Evolutionary conservation across 129 eudicot genomes (phyloP).

Genomic region (Pulicaria dysenterica): DNA sequence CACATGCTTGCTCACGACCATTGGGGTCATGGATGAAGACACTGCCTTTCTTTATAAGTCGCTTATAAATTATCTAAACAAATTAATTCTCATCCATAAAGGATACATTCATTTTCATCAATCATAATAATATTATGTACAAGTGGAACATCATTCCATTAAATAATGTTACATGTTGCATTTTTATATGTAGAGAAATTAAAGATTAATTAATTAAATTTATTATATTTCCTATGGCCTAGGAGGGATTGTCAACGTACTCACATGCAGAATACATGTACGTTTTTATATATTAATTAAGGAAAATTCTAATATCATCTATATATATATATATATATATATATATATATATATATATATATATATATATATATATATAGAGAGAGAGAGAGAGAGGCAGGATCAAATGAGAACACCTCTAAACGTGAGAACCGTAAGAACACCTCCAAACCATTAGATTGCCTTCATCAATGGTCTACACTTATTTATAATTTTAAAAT

Average conservation of each 20-base stretch:
- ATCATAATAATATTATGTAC: not conserved
- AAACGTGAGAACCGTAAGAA: no score
- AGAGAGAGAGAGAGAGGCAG: no score
- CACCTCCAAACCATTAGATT: no score
- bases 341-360: no score
- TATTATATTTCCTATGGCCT: constrained; percentile 12
- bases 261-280: no score
- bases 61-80: constrained; percentile 14
- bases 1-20: constrained; percentile 24
- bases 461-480: no score
- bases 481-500: no score
- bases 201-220: not conserved
- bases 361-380: no score
- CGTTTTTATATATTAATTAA: no score
- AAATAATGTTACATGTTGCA: constrained; percentile 1
- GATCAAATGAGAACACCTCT: no score
- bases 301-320: no score
- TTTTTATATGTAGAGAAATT: constrained; percentile 12
- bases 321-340: no score
- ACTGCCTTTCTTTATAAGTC: constrained; percentile 29
- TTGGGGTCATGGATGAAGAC: constrained; percentile 35
- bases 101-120: not conserved
- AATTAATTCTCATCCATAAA: constrained; percentile 7
- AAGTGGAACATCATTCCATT: not conserved
- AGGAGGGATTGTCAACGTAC: not conserved